Evolutionary conservation across 345 rosid species (phyloP).

Genomic region (Rhizophora mangle): DNA sequence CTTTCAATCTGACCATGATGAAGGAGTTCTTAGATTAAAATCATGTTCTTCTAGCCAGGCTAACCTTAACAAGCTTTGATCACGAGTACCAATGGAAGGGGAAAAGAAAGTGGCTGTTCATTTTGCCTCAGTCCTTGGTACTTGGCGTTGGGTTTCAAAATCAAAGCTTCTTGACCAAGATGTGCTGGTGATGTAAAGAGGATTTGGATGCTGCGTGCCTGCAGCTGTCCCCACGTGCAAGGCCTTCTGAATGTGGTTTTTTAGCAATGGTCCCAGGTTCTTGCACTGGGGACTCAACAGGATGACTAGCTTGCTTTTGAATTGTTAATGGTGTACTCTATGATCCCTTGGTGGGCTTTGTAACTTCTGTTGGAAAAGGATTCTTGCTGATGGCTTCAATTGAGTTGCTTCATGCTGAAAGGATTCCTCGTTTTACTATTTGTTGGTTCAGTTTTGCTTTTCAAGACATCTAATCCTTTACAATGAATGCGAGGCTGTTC

Average conservation of each 20-base stretch:
- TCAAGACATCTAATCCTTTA: no score
- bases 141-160: constrained; percentile 11
- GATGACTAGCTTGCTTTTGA: constrained; percentile 12
- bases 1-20: constrained; percentile 43
- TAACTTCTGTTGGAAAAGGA: constrained; percentile 14
- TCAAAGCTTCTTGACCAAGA: constrained; percentile 13
- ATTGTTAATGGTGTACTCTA: constrained; percentile 21
- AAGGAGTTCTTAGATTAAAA: constrained; percentile 44
- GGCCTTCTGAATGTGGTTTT: constrained; percentile 11
- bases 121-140: constrained; percentile 12
- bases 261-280: background rate
- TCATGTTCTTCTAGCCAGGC: constrained; percentile 44
- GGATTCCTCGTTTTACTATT: no score
- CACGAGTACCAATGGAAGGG: constrained; percentile 4
- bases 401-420: background rate
- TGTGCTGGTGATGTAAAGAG: constrained; percentile 13
- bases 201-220: background rate
- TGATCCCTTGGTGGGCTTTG: background rate
- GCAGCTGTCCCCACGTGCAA: background rate
- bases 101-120: constrained; percentile 6
- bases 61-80: constrained; percentile 43
- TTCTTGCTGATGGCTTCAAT: constrained; percentile 17
- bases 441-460: no score
- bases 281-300: constrained; percentile 18
- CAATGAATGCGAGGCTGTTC: no score